Base-by-base conservation (phyloP, 1,284 basidiomycete species). In the Boletus chippewaensis region DNA sequence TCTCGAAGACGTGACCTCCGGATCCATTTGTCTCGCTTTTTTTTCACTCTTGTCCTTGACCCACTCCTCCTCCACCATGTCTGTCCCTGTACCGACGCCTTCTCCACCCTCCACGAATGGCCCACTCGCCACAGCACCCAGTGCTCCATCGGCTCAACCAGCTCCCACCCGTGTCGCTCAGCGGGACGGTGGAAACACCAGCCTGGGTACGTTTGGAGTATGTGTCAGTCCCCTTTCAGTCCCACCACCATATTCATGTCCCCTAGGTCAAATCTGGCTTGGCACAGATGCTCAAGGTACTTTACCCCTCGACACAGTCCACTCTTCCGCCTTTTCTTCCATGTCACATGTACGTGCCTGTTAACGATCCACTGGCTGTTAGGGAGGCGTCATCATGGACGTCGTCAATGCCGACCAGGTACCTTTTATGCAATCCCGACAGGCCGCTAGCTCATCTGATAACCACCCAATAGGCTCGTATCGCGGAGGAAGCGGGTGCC, bases 401-500 rank as follows among this genome's bases (percentile, higher is more conserved):
- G 89, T 95, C 48, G 76, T 91, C 59, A 92, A 91, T 63, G 82
- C 77, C 22, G 86, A 94, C 64, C 88, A 91, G 76, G 86, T 82
- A 58, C 52, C 12, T 41, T 36, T 45, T 24, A 18, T 39, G 5
- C 9, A 12, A 29, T 41, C 34, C 5, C 38, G 40, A 3, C 2
- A 4, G 11, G 2, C 8, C 18, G 18, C 4, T 12, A 5, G 1
- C 48, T 29, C 9, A 44, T 35, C 62, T 48, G 31, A 53, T 28
- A 2, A 9, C 15, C 39, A 49, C 40, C 12, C 48, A 18, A 32
- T 60, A 94, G 84, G 95, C 95, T 54, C 87, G 91, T 57, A 95
- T 98, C 61, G 95, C 95, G 52, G 95, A 98, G 67, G 94, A 96
- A 67, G 95, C 95, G 10, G 95, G 96, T 54, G 95, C 95, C 12